Conservation (phyloP, 2,329 filamentous ascomycete genomes). For the Fusarium sp. region DNA sequence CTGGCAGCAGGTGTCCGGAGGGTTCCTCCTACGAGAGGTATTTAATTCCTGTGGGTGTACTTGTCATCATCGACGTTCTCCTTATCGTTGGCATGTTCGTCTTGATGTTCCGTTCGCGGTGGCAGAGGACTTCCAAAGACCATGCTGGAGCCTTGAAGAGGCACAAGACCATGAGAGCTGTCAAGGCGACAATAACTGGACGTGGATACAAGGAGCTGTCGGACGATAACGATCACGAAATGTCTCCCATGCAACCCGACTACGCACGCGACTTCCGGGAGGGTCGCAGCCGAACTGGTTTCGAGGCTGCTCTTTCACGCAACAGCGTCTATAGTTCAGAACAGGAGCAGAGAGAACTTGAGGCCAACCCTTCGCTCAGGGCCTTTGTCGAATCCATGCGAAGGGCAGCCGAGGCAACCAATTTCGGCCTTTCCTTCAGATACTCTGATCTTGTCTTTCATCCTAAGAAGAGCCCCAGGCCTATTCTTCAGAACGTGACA, state of each 20-base stretch:
- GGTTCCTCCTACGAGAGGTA: constrained; percentile 56
- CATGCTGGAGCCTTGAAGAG: constrained; percentile 29
- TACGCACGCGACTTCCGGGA: constrained; percentile 37
- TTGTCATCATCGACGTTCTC: constrained; percentile 56
- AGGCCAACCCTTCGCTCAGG: constrained; percentile 52
- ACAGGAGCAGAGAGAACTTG: constrained; percentile 22
- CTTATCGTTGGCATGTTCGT: constrained; percentile 49
- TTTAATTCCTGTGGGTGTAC: constrained; percentile 56
- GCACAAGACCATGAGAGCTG: constrained; percentile 43
- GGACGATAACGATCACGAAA: constrained; percentile 51
- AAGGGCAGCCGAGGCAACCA: constrained; percentile 60
- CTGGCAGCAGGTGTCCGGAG: constrained; percentile 59
- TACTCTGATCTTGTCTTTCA: constrained; percentile 63
- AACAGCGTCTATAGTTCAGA: constrained; percentile 45
- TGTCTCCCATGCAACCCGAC: constrained; percentile 48
- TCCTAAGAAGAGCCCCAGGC: constrained; percentile 55
- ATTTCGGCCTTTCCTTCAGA: constrained; percentile 64
- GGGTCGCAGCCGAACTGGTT: constrained; percentile 46
- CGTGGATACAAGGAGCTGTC: constrained; percentile 49
- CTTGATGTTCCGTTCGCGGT: constrained; percentile 33
- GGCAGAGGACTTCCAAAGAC: constrained; percentile 24
- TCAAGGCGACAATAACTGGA: constrained; percentile 46
- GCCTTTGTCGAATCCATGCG: constrained; percentile 65
- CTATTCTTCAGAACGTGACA: constrained; percentile 64
- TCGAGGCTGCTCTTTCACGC: constrained; percentile 52